Evolutionary conservation across 352 stramenopile species (phyloP).

Genomic region (Phytophthora ohioensis): DNA sequence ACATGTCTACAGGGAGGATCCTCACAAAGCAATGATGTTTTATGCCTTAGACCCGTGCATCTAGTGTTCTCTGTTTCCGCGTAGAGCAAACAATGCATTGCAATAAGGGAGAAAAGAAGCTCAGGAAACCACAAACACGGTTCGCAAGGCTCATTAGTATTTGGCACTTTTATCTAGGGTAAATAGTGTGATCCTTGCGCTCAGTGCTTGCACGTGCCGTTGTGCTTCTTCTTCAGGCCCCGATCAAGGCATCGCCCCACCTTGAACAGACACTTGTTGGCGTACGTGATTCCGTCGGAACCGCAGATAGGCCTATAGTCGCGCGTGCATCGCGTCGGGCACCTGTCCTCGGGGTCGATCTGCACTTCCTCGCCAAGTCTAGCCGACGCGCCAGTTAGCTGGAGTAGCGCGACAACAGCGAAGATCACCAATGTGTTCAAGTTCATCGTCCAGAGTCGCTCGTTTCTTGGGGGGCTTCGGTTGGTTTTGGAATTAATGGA

Average conservation of each 20-base stretch:
- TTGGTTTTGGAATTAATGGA: too few relatives aligned
- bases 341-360: slow-evolving; percentile 13
- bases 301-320: slow-evolving; percentile 23
- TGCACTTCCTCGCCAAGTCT: neutral
- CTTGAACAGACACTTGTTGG: slow-evolving; percentile 19
- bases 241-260: slow-evolving; percentile 9
- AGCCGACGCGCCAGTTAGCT: slow-evolving; percentile 2
- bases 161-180: too few relatives aligned
- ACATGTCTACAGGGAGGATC: too few relatives aligned
- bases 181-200: neutral
- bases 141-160: too few relatives aligned
- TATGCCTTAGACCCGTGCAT: too few relatives aligned
- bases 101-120: too few relatives aligned
- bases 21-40: too few relatives aligned
- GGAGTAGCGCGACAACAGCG: slow-evolving; percentile 8
- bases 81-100: too few relatives aligned
- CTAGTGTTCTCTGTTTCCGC: too few relatives aligned
- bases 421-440: slow-evolving; percentile 21
- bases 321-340: slow-evolving; percentile 20
- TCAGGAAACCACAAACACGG: too few relatives aligned
- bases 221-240: slow-evolving; percentile 7
- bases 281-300: slow-evolving; percentile 13
- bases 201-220: neutral
- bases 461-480: neutral
- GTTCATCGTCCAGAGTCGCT: slow-evolving; percentile 1